Evolutionary conservation across 164 flowering plant genomes (phyloP).

Genomic region (Echeveria elegans): DNA sequence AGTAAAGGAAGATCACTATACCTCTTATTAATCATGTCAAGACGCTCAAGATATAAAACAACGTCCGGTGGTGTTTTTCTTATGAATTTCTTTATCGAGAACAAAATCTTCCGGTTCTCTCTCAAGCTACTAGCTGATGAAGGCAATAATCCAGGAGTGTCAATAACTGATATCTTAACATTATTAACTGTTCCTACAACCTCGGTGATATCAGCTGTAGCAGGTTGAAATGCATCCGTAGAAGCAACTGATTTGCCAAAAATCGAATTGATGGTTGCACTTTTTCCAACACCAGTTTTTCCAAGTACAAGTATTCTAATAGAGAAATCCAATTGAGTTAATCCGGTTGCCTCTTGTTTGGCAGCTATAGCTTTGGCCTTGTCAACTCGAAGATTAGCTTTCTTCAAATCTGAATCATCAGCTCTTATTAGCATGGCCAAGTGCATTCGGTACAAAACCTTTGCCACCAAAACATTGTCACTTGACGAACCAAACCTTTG

Average conservation of each 20-base stretch:
- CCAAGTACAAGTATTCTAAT: conserved; percentile 75
- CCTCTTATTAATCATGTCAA: conserved; percentile 55
- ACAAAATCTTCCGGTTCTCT: conserved; percentile 64
- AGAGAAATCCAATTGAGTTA: conserved; percentile 56
- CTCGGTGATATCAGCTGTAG: conserved; percentile 59
- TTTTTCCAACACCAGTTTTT: conserved; percentile 93
- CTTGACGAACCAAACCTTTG: conserved; percentile 48
- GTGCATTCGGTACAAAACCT: conserved; percentile 76
- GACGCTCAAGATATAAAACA: conserved; percentile 83
- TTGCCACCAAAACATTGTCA: conserved; percentile 55
- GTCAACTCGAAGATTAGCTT: conserved; percentile 31
- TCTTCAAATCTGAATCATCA: conserved; percentile 60
- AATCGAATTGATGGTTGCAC: conserved; percentile 92
- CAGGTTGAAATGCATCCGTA: conserved; percentile 80
- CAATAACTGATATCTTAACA: conserved; percentile 58
- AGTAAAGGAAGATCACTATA: conserved; percentile 68
- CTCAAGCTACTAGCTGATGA: conserved; percentile 30
- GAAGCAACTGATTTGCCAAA: conserved; percentile 48
- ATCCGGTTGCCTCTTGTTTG: conserved; percentile 52
- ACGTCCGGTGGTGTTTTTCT: conserved; percentile 71
- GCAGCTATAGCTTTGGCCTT: conserved; percentile 47
- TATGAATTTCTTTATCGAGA: conserved; percentile 52
- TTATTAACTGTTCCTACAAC: conserved; percentile 61
- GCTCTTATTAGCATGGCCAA: conserved; percentile 65
- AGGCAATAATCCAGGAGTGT: conserved; percentile 91